Percentiles rank a stretch among this genome's conserved stretches.
Conservation (phyloP, 2,329 filamentous ascomycete genomes). For the Penicillium nordicum region DNA sequence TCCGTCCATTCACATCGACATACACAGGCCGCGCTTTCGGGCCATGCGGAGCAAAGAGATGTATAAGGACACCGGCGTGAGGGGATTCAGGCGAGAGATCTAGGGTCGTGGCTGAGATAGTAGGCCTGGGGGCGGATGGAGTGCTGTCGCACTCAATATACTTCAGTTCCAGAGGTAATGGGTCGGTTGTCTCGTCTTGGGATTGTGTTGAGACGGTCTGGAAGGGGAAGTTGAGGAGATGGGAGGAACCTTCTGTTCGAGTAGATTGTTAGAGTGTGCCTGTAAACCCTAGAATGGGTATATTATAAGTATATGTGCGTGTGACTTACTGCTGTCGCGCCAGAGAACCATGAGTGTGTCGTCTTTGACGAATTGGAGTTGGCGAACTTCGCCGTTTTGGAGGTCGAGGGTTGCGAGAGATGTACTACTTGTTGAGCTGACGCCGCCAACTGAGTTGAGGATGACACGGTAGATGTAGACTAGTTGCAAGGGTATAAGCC, state of each 20-base stretch:
- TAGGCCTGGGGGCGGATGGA: slow-evolving; percentile 13
- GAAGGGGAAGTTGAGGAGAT: slow-evolving; percentile 37
- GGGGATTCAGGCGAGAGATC: slow-evolving; percentile 19
- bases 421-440: slow-evolving; percentile 48
- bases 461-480: slow-evolving; percentile 57
- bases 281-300: not conserved
- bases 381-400: slow-evolving; percentile 43
- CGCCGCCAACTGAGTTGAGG: slow-evolving; percentile 56
- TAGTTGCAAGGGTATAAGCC: slow-evolving; percentile 28
- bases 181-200: slow-evolving; percentile 6
- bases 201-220: slow-evolving; percentile 13
- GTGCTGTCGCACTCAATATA: slow-evolving; percentile 19
- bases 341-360: slow-evolving; percentile 59
- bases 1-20: slow-evolving; percentile 55
- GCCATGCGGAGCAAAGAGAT: slow-evolving; percentile 46
- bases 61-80: slow-evolving; percentile 36
- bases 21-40: slow-evolving; percentile 47
- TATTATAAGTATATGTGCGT: not conserved
- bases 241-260: slow-evolving; percentile 23
- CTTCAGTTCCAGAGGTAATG: slow-evolving; percentile 9
- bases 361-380: slow-evolving; percentile 67
- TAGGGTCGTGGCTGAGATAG: slow-evolving; percentile 10
- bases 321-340: slow-evolving; percentile 31
- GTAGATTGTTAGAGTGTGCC: not conserved
- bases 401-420: slow-evolving; percentile 34